A percentile compares a stretch with the other conserved stretches of the same genome.
phyloP scores from a whole-genome alignment of 2,329 filamentous ascomycete species.

The Pestalotiopsis sp. region DNA sequence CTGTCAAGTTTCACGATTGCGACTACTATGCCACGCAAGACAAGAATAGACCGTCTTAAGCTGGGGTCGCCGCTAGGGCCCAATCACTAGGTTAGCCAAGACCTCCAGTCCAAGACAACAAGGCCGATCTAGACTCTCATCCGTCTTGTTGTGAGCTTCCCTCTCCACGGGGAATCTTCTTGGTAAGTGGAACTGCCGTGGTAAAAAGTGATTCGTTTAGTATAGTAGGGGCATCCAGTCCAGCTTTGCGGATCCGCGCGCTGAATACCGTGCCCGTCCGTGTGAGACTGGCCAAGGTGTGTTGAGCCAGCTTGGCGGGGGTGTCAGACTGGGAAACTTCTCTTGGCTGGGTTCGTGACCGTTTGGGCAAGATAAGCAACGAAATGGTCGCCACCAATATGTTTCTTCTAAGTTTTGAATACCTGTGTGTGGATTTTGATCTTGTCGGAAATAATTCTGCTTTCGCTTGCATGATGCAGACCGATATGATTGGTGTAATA shows the following conservation, averaged over 20 bases:
- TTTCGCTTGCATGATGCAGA: no score
- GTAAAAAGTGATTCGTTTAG: not conserved
- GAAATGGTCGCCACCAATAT: not conserved
- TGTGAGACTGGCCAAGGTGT: conserved; percentile 10
- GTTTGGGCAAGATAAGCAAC: not conserved
- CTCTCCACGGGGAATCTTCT: conserved; percentile 6
- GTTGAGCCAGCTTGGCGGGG: conserved; percentile 1
- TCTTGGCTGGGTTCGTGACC: not conserved
- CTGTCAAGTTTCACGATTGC: not conserved
- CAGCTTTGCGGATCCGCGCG: not conserved
- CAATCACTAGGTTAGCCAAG: not conserved
- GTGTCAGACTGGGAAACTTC: not conserved
- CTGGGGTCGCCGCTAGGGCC: not conserved
- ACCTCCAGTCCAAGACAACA: not conserved
- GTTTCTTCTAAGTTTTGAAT: not conserved
- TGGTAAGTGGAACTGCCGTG: not conserved
- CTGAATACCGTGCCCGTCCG: not conserved
- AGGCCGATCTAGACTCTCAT: not conserved
- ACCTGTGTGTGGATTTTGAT: no score
- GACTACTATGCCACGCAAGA: not conserved
- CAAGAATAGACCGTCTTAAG: not conserved
- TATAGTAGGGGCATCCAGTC: not conserved
- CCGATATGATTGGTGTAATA: no score
- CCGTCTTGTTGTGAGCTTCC: not conserved
- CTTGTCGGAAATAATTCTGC: no score